Evolutionary conservation across 371 early-diverging fungal genomes (phyloP).

Genomic region (Syncephalastrum monosporum): DNA sequence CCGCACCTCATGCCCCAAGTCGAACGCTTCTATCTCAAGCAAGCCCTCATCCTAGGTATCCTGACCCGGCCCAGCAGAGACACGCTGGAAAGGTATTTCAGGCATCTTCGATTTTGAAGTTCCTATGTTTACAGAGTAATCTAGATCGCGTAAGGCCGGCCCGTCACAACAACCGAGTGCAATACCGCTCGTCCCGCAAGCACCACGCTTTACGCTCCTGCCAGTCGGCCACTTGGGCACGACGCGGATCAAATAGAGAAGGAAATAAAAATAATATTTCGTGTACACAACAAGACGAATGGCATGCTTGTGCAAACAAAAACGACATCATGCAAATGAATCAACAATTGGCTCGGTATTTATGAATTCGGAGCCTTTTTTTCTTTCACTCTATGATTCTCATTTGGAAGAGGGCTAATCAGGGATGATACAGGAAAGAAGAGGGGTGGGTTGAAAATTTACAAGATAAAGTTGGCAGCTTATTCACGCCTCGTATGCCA

Average conservation of each 20-base stretch:
- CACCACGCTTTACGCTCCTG: conserved; percentile 51
- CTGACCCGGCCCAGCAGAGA: conserved; percentile 41
- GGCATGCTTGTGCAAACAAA: no score
- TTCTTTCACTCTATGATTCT: no score
- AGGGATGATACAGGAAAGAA: no score
- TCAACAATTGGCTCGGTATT: no score
- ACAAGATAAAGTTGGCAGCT: no score
- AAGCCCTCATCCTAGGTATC: conserved; percentile 46
- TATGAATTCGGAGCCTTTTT: no score
- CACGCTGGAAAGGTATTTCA: conserved; percentile 43
- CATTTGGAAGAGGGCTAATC: no score
- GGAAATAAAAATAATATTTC: not conserved
- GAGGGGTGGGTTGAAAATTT: no score
- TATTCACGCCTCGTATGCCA: no score
- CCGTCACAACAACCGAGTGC: conserved; percentile 45
- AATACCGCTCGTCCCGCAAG: conserved; percentile 47
- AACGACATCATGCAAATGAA: no score
- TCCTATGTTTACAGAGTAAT: not conserved
- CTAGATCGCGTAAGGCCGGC: conserved; percentile 9
- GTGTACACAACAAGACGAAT: no score
- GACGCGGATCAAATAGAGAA: conserved; percentile 4
- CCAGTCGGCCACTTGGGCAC: conserved; percentile 51
- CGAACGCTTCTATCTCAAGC: conserved; percentile 48
- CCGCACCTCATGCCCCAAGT: conserved; percentile 42
- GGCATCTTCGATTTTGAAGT: not conserved